Base-by-base conservation (phyloP, 495 filamentous ascomycete species). In the Pyronema omphalodes region DNA sequence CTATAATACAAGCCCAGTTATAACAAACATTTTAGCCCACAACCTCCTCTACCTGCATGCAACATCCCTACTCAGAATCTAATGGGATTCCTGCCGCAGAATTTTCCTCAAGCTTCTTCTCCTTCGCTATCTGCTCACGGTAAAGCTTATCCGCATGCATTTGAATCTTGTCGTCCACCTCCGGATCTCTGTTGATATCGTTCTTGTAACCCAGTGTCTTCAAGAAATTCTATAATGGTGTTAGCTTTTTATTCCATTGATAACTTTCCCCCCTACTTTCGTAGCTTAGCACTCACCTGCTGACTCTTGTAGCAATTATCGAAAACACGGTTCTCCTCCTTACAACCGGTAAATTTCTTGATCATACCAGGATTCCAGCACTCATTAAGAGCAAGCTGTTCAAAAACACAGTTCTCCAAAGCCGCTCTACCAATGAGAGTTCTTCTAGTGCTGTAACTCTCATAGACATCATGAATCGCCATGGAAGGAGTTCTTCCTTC, bases 141-240 rank as follows among this genome's bases (percentile, higher is more conserved):
- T 66, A 69, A 53, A 70, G 43, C 39, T 52, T 57, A 46, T 59
- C 62, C 3, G 58, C 58, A 39, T 64, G 86, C 83, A 98, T 84
- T 69, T 98, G 91, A 56, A 98, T 93, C 53, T 77, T 71, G 70
- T 96, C 91, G 58, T 93, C 84, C 49, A 81, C 74, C 44, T 82
- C 81, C 5, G 71, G 59, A 37, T 77, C 71, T n/a, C 79, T 74
- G 11, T 80, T 71, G 56, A 75, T 72, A 37, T 73, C 73, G 0
- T 76, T 75, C 57, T 93, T 73, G 66, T 94, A 98, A n/a, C 91
- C 91, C 33, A 98, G 69, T 8, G 87, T 85, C 66, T 87, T 86
- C 37, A 98, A 69, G 57, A 96, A 85, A 69, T 86, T 81, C 77
- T 88, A 55, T n/a, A 18, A 0, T 1, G 3, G 9, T 18, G 34